phyloP scores from a whole-genome alignment of 1,284 basidiomycete genomes.

The Phellopilus nigrolimitatus region DNA sequence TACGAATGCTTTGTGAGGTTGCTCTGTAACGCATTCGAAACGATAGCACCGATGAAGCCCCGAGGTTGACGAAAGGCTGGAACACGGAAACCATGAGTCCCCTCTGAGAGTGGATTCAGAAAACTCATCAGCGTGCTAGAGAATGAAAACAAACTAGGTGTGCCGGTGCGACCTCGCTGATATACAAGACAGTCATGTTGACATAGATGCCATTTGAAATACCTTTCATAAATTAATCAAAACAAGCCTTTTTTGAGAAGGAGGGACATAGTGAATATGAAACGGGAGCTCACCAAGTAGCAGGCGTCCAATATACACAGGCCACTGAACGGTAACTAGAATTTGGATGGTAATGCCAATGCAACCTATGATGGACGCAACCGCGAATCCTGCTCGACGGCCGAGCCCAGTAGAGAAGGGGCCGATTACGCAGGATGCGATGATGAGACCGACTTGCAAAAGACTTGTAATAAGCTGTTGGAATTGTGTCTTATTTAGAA shows the following conservation, averaged over 20 bases:
- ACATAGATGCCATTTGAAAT: constrained; percentile 22
- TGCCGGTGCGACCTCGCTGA: constrained; percentile 18
- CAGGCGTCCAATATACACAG: constrained; percentile 20
- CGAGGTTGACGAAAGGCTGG: constrained; percentile 21
- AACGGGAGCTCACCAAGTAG: constrained; percentile 15
- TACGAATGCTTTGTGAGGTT: constrained; percentile 22
- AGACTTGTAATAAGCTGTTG: constrained; percentile 23
- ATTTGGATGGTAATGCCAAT: constrained; percentile 21
- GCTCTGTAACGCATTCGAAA: constrained; percentile 21
- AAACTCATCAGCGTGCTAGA: neutral
- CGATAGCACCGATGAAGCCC: constrained; percentile 20
- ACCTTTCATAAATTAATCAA: constrained; percentile 2
- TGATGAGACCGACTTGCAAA: constrained; percentile 21
- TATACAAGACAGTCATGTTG: constrained; percentile 22
- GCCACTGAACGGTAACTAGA: constrained; percentile 21
- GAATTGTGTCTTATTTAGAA: constrained; percentile 14
- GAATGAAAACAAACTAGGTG: constrained; percentile 10
- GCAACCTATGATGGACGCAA: constrained; percentile 17
- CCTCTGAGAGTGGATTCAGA: constrained; percentile 5
- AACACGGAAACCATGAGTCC: constrained; percentile 19
- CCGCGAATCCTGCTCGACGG: constrained; percentile 16
- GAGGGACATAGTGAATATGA: no score
- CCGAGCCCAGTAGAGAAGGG: constrained; percentile 20
- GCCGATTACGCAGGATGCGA: constrained; percentile 18
- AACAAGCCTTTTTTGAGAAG: no score